Conservation (phyloP, 208 protist genomes). For the Trypanosoma boissoni region DNA sequence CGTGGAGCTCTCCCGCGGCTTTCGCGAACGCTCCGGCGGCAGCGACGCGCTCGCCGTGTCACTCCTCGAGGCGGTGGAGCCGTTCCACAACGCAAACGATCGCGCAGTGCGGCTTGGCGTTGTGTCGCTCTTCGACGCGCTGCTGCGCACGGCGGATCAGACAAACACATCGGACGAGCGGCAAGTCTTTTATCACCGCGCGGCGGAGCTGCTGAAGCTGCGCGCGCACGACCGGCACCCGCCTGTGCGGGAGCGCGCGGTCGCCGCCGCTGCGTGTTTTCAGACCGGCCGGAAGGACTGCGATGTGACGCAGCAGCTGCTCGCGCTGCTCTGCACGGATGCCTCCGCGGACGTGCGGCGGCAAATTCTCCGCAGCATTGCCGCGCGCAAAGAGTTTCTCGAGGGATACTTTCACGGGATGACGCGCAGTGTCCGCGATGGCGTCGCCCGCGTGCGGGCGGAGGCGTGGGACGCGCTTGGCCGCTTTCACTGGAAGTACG, state of each 20-base stretch:
- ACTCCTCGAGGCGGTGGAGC: conserved; percentile 47
- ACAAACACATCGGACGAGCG: conserved; percentile 70
- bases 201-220: conserved; percentile 76
- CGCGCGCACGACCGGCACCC: conserved; percentile 77
- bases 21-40: conserved; percentile 45
- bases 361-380: conserved; percentile 68
- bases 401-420: conserved; percentile 89
- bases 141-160: conserved; percentile 81
- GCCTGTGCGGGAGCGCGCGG: conserved; percentile 62
- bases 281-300: conserved; percentile 81
- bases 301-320: conserved; percentile 86
- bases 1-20: conserved; percentile 54
- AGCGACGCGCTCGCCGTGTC: conserved; percentile 62
- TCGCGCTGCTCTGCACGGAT: conserved; percentile 80
- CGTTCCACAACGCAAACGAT: conserved; percentile 84
- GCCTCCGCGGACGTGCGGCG: conserved; percentile 75
- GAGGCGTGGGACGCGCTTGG: conserved; percentile 85
- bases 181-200: conserved; percentile 81
- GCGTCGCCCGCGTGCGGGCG: conserved; percentile 71
- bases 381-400: conserved; percentile 79
- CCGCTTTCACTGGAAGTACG: conserved; percentile 82
- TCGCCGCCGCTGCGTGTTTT: conserved; percentile 66
- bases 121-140: conserved; percentile 57
- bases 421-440: conserved; percentile 68
- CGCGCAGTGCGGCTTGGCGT: conserved; percentile 79